Conservation (phyloP, 768 basidiomycete genomes). For the Amanita fuliginea region DNA sequence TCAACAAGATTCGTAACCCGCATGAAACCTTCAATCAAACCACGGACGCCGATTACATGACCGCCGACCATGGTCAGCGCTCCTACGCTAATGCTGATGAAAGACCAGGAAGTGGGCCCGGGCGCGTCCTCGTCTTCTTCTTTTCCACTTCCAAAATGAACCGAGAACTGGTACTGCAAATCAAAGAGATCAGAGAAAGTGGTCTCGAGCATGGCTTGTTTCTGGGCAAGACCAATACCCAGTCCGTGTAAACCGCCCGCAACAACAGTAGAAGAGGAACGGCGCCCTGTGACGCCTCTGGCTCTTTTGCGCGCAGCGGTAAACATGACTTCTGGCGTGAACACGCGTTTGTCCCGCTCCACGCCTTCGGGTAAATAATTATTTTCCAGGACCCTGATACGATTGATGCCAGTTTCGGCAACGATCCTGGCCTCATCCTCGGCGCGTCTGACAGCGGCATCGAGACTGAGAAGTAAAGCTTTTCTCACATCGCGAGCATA, state of each 20-base stretch:
- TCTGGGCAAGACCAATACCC: constrained; percentile 71
- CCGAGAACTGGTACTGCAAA: constrained; percentile 65
- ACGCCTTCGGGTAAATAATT: constrained; percentile 71
- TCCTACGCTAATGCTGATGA: constrained; percentile 71
- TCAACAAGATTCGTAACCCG: constrained; percentile 70
- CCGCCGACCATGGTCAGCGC: constrained; percentile 87
- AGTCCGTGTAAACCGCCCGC: constrained; percentile 74
- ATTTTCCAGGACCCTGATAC: constrained; percentile 61
- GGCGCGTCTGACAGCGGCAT: constrained; percentile 65
- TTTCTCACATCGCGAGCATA: constrained; percentile 74
- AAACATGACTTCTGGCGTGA: constrained; percentile 99
- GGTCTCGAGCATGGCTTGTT: constrained; percentile 69
- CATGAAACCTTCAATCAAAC: constrained; percentile 68
- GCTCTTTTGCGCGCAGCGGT: constrained; percentile 36
- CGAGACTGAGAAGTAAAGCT: constrained; percentile 70
- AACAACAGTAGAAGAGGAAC: constrained; percentile 41
- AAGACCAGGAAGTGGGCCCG: constrained; percentile 52
- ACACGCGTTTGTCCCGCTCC: constrained; percentile 72
- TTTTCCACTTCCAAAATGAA: constrained; percentile 51
- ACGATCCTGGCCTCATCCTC: constrained; percentile 74
- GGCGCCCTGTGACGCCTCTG: constrained; percentile 25
- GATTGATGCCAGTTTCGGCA: constrained; percentile 54
- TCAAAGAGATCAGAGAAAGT: constrained; percentile 82
- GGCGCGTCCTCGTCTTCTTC: constrained; percentile 25
- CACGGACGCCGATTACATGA: constrained; percentile 64